A percentile compares a stretch with the other conserved stretches of the same genome.
Conservation (phyloP, 2,329 filamentous ascomycete species). For the Dactylellina leptospora region DNA sequence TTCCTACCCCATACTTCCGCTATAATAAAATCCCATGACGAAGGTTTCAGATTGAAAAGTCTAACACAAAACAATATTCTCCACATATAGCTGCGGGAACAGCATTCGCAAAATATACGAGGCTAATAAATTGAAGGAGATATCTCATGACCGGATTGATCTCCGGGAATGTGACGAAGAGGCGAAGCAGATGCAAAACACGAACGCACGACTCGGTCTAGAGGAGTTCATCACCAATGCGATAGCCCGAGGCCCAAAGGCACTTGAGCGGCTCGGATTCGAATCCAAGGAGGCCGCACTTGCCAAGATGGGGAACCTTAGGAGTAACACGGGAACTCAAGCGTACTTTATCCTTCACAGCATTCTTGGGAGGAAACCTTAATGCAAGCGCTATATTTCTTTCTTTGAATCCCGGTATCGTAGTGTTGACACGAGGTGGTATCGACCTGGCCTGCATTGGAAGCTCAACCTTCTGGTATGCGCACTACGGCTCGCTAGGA, state of each 20-base stretch:
- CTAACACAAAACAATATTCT: background rate
- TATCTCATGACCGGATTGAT: constrained; percentile 23
- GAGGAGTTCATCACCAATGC: constrained; percentile 44
- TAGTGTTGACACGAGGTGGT: no score
- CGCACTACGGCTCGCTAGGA: no score
- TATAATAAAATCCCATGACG: no score
- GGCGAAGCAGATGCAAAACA: constrained; percentile 44
- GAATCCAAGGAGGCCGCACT: constrained; percentile 32
- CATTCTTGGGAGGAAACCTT: constrained; percentile 30
- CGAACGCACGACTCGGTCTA: constrained; percentile 27
- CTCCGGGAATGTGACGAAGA: constrained; percentile 35
- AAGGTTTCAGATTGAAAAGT: no score
- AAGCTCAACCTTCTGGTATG: no score
- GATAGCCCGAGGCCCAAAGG: constrained; percentile 26
- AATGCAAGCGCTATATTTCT: no score
- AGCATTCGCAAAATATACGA: constrained; percentile 34
- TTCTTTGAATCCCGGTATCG: no score
- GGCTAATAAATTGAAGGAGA: constrained; percentile 16
- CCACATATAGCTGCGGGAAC: constrained; percentile 38
- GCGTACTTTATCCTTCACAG: constrained; percentile 39
- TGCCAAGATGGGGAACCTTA: background rate
- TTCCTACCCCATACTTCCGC: background rate
- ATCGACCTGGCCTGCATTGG: no score
- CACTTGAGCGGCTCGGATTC: constrained; percentile 39
- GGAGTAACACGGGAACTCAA: constrained; percentile 1